Evolutionary conservation across 257 asterid species (phyloP).

Genomic region (Nicotiana knightiana): DNA sequence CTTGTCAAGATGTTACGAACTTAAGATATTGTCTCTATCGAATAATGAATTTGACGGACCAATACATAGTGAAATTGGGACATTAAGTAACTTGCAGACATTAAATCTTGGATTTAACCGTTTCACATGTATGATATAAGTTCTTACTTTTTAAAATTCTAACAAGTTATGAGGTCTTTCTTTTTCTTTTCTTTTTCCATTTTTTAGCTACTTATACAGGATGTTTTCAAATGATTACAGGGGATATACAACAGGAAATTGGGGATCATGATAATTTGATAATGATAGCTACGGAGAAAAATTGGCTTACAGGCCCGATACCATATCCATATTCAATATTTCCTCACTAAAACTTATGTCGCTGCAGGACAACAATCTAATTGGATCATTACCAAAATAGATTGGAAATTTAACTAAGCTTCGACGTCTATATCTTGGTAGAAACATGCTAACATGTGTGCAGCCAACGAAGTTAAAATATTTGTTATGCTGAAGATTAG

Average conservation of each 20-base stretch:
- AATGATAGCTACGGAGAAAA: not conserved
- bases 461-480: too few relatives aligned
- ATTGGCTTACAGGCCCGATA: not conserved
- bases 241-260: not conserved
- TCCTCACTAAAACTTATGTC: not conserved
- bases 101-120: not conserved
- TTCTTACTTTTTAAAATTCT: not conserved
- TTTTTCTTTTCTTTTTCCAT: not conserved
- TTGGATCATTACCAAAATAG: too few relatives aligned
- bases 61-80: not conserved
- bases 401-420: too few relatives aligned
- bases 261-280: too few relatives aligned
- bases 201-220: not conserved
- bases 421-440: too few relatives aligned
- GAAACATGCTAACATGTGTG: too few relatives aligned
- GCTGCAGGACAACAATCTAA: too few relatives aligned
- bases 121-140: not conserved
- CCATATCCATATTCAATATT: not conserved
- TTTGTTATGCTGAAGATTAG: too few relatives aligned
- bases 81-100: not conserved
- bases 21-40: not conserved
- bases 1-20: not conserved
- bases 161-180: not conserved
- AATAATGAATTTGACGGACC: conserved; percentile 1
- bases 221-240: not conserved